Conservation (phyloP, 2,329 filamentous ascomycete species). For the Onygena corvina region DNA sequence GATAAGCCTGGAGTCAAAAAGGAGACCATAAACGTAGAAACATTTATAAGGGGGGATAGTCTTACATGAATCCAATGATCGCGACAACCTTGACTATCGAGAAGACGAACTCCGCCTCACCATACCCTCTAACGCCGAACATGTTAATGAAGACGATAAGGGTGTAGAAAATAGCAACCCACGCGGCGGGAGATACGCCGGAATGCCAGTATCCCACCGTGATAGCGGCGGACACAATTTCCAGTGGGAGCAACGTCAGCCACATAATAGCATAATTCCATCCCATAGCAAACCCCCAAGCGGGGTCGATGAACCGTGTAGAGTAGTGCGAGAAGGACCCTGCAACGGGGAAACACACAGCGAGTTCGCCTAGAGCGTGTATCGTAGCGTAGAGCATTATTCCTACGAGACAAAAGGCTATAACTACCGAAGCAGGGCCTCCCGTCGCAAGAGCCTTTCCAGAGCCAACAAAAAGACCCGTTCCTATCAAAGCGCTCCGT, state of each 20-base stretch:
- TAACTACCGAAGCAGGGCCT: slow-evolving; percentile 64
- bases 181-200: slow-evolving; percentile 55
- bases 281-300: slow-evolving; percentile 91
- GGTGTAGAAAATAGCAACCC: slow-evolving; percentile 68
- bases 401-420: slow-evolving; percentile 69
- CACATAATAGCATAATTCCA: slow-evolving; percentile 91
- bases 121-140: slow-evolving; percentile 78
- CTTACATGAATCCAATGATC: slow-evolving; percentile 76
- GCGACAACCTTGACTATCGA: slow-evolving; percentile 76
- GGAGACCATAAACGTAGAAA: not conserved
- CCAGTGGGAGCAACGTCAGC: slow-evolving; percentile 69
- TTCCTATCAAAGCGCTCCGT: slow-evolving; percentile 35
- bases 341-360: slow-evolving; percentile 78
- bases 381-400: slow-evolving; percentile 85
- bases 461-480: slow-evolving; percentile 77
- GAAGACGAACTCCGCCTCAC: slow-evolving; percentile 81
- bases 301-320: slow-evolving; percentile 81
- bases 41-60: slow-evolving; percentile 13
- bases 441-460: slow-evolving; percentile 58
- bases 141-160: slow-evolving; percentile 71
- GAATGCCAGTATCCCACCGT: slow-evolving; percentile 72
- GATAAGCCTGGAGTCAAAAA: slow-evolving; percentile 27
- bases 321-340: slow-evolving; percentile 89
- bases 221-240: slow-evolving; percentile 76
- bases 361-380: slow-evolving; percentile 82